Conservation (phyloP, 768 basidiomycete species). For the Daedaleopsis sinensis region DNA sequence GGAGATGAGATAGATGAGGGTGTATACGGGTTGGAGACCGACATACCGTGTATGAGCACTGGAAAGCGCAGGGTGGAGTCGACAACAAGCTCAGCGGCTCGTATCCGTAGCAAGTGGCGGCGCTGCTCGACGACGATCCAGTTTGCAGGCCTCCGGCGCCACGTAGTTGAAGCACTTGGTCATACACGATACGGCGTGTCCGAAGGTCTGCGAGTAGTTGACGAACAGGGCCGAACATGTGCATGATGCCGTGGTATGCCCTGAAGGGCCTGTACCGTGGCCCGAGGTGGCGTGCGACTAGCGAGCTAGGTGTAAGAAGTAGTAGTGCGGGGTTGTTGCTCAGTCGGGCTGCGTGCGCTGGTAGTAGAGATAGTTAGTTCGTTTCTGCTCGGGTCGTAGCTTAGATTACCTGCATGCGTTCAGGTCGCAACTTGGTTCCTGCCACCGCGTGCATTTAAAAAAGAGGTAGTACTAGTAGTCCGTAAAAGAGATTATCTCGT, state of each 20-base stretch:
- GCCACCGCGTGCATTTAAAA: too few relatives aligned
- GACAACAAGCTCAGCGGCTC: neutral
- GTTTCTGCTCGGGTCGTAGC: too few relatives aligned
- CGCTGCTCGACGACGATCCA: constrained; percentile 8
- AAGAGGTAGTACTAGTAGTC: too few relatives aligned
- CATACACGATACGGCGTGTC: constrained; percentile 1
- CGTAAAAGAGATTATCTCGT: too few relatives aligned
- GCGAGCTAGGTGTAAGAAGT: neutral
- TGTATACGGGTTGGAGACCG: neutral
- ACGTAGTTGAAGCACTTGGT: constrained; percentile 11
- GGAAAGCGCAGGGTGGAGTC: neutral
- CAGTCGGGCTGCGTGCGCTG: too few relatives aligned
- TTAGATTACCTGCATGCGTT: too few relatives aligned
- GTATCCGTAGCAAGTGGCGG: neutral
- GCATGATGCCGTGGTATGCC: constrained; percentile 5
- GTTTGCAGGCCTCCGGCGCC: constrained; percentile 6
- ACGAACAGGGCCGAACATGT: constrained; percentile 4
- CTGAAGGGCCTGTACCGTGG: neutral
- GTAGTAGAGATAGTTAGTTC: too few relatives aligned
- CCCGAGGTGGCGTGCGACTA: neutral
- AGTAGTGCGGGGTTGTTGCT: neutral
- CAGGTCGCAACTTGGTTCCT: too few relatives aligned
- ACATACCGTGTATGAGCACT: neutral
- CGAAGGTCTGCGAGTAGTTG: constrained; percentile 7
- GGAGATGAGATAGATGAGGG: neutral